Evolutionary conservation across 768 basidiomycete species (phyloP).

Genomic region (Kwoniella europaea): DNA sequence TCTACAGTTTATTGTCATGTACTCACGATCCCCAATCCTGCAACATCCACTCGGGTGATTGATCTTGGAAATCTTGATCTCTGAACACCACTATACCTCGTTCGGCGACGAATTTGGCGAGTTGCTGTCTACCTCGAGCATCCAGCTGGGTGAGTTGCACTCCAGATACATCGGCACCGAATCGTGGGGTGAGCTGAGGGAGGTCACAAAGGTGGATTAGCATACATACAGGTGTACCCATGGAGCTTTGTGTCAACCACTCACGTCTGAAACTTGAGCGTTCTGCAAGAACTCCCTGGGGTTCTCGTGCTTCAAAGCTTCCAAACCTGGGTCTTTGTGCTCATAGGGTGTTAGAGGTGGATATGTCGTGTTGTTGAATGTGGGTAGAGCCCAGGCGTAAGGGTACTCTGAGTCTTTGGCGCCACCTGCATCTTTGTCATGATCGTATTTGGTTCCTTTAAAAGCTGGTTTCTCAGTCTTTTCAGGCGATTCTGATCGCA

Average conservation of each 20-base stretch:
- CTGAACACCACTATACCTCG: conserved; percentile 65
- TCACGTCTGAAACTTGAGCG: conserved; percentile 55
- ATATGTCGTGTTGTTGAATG: conserved; percentile 67
- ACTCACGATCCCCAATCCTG: conserved; percentile 66
- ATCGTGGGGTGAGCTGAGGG: conserved; percentile 67
- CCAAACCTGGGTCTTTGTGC: conserved; percentile 75
- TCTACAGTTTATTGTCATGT: background rate
- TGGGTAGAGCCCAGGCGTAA: conserved; percentile 73
- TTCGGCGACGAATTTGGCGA: conserved; percentile 49
- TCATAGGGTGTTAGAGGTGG: conserved; percentile 74
- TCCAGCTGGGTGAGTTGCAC: conserved; percentile 70
- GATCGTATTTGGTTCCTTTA: conserved; percentile 18
- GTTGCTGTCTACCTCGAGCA: conserved; percentile 61
- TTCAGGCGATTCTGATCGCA: conserved; percentile 21
- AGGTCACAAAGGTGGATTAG: background rate
- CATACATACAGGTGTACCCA: too few species aligned
- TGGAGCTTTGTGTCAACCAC: background rate
- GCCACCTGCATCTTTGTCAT: conserved; percentile 18
- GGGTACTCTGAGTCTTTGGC: conserved; percentile 60
- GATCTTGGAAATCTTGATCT: conserved; percentile 77
- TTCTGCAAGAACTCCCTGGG: conserved; percentile 71
- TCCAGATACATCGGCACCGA: conserved; percentile 76
- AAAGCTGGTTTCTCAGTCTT: conserved; percentile 10
- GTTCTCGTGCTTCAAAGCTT: conserved; percentile 68
- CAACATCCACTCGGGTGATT: conserved; percentile 57